Evolutionary conservation across 345 rosid species (phyloP).

Genomic region (Corchorus olitorius): DNA sequence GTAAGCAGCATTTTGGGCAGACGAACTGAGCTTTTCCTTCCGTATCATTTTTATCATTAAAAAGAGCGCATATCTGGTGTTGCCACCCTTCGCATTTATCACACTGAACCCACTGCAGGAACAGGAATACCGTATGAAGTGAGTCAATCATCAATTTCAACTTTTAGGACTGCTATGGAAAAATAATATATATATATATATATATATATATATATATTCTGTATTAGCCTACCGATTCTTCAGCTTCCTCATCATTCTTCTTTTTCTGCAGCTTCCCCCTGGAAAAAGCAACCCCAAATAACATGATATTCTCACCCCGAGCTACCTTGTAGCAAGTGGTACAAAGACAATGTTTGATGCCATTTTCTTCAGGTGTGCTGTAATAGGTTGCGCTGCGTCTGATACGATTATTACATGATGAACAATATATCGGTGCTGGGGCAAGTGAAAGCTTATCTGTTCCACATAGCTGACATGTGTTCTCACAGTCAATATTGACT

Average conservation of each 20-base stretch:
- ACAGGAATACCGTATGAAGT: neutral
- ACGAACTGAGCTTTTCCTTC: conserved; percentile 42
- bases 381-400: conserved; percentile 37
- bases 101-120: conserved; percentile 62
- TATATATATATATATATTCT: neutral
- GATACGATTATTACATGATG: conserved; percentile 38
- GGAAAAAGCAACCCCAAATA: conserved; percentile 35
- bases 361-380: conserved; percentile 35
- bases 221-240: conserved; percentile 44
- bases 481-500: conserved; percentile 23
- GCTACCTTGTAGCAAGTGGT: conserved; percentile 34
- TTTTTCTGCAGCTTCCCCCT: conserved; percentile 37
- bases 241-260: conserved; percentile 38
- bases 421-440: conserved; percentile 52
- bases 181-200: neutral
- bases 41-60: conserved; percentile 41
- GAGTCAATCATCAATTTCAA: conserved; percentile 9
- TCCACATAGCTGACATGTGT: conserved; percentile 52
- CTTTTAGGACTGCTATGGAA: neutral
- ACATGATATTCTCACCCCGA: conserved; percentile 24
- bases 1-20: conserved; percentile 56
- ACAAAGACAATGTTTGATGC: conserved; percentile 42
- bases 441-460: conserved; percentile 35
- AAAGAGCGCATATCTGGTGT: conserved; percentile 69
- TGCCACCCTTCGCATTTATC: conserved; percentile 58